Evolutionary conservation across 257 asterid species (phyloP).

Genomic region (Eucommia ulmoides): DNA sequence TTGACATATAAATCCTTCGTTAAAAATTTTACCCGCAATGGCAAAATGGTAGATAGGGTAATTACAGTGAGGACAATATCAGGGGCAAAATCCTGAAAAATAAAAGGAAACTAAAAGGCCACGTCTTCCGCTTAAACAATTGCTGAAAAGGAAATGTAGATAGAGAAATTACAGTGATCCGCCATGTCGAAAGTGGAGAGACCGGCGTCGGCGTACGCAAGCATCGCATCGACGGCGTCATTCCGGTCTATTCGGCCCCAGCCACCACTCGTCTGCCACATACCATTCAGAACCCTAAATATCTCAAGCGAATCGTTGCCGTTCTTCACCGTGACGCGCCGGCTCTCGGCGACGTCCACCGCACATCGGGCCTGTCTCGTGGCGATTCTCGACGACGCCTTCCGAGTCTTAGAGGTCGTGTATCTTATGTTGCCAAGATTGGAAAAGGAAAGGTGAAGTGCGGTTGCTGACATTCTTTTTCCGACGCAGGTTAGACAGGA

Average conservation of each 20-base stretch:
- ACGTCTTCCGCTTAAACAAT: too few relatives aligned
- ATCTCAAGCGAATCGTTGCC: constrained; percentile 71
- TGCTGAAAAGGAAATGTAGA: constrained; percentile 9
- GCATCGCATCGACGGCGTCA: constrained; percentile 93
- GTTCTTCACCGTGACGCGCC: constrained; percentile 35
- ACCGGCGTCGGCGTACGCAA: constrained; percentile 73
- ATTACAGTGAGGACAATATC: too few relatives aligned
- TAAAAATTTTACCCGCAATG: too few relatives aligned
- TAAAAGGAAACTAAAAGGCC: too few relatives aligned
- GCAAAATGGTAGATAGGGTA: too few relatives aligned
- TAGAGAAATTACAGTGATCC: constrained; percentile 61
- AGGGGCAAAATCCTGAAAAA: too few relatives aligned
- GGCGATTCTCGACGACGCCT: neutral
- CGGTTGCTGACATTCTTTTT: too few relatives aligned
- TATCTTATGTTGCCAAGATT: too few relatives aligned
- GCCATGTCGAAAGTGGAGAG: constrained; percentile 97
- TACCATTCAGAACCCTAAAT: constrained; percentile 80
- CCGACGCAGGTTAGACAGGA: too few relatives aligned
- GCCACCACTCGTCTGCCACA: constrained; percentile 99
- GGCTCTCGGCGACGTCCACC: constrained; percentile 14
- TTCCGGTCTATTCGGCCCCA: constrained; percentile 88
- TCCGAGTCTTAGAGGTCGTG: too few relatives aligned
- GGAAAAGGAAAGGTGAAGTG: too few relatives aligned
- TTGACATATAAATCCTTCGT: too few relatives aligned
- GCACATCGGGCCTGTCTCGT: neutral